These are phyloP conservation scores for Rhinocladiella similis DNA, from an alignment of 2,329 filamentous ascomycete genomes.

Conservation along the genomic window DNA sequence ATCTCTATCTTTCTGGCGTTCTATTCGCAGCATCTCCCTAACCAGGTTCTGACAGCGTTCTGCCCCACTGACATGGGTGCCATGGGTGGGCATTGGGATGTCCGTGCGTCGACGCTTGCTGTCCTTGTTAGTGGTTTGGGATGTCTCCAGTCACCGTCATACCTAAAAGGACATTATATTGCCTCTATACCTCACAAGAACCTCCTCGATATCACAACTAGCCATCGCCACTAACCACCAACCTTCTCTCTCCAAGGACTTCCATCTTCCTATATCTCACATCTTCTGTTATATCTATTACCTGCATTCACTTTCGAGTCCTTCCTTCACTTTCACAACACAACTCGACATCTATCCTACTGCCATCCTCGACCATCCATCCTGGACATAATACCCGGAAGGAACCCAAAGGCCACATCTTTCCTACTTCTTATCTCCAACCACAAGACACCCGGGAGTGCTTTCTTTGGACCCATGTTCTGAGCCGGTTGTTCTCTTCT, in stretches of 20 bases:
- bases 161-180: slow-evolving; percentile 25
- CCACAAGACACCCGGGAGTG: slow-evolving; percentile 15
- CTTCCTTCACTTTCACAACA: slow-evolving; percentile 13
- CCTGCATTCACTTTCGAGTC: slow-evolving; percentile 13
- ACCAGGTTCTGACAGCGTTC: slow-evolving; percentile 24
- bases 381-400: slow-evolving; percentile 13
- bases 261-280: slow-evolving; percentile 7
- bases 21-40: slow-evolving; percentile 27
- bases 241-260: slow-evolving; percentile 1
- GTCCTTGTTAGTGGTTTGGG: slow-evolving; percentile 17
- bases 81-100: slow-evolving; percentile 16
- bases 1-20: slow-evolving; percentile 18
- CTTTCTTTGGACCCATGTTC: slow-evolving; percentile 31
- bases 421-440: slow-evolving; percentile 22
- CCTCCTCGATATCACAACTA: slow-evolving; percentile 21
- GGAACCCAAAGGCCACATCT: slow-evolving; percentile 15
- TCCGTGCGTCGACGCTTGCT: slow-evolving; percentile 26
- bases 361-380: not conserved
- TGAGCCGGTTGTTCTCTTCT: slow-evolving; percentile 25
- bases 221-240: slow-evolving; percentile 15
- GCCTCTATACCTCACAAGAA: slow-evolving; percentile 24
- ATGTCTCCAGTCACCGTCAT: slow-evolving; percentile 22
- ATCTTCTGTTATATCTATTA: slow-evolving; percentile 13
- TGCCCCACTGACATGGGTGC: slow-evolving; percentile 26
- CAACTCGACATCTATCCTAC: slow-evolving; percentile 1